A percentile compares a stretch with the other conserved stretches of the same genome.
phyloP scores from a whole-genome alignment of 345 rosid genomes.

The Arabidopsis arenosa region DNA sequence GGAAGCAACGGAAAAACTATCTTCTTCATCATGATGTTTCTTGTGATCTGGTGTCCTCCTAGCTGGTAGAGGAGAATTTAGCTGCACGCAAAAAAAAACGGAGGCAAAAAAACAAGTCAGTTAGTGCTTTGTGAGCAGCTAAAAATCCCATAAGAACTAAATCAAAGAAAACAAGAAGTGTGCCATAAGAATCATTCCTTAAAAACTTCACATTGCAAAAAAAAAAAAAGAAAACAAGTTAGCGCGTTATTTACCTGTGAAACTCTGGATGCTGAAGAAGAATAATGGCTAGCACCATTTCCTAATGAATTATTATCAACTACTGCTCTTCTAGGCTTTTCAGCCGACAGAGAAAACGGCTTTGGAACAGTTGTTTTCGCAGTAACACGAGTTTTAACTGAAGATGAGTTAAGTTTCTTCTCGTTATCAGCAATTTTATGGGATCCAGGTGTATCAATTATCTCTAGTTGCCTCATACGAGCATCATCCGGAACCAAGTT shows the following conservation, averaged over 20 bases:
- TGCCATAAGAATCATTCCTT: not conserved
- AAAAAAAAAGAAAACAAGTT: not conserved
- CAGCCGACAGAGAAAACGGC: slow-evolving; percentile 61
- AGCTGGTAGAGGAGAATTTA: slow-evolving; percentile 56
- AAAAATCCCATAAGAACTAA: not conserved
- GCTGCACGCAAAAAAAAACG: slow-evolving; percentile 52
- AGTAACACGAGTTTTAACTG: slow-evolving; percentile 45
- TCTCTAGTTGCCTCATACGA: slow-evolving; percentile 47
- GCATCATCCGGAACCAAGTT: slow-evolving; percentile 55
- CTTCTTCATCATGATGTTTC: slow-evolving; percentile 82
- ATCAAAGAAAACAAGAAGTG: not conserved
- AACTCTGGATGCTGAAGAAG: slow-evolving; percentile 55
- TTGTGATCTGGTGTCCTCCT: slow-evolving; percentile 55
- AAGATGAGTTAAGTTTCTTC: slow-evolving; percentile 48
- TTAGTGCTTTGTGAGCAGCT: too few species aligned
- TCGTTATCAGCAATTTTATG: not conserved
- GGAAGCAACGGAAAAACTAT: slow-evolving; percentile 79
- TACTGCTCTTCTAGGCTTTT: slow-evolving; percentile 48
- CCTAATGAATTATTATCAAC: slow-evolving; percentile 44
- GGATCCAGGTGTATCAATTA: slow-evolving; percentile 43
- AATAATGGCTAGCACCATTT: slow-evolving; percentile 46
- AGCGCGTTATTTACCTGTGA: slow-evolving; percentile 59
- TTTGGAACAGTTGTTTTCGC: slow-evolving; percentile 52
- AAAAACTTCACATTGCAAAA: not conserved
- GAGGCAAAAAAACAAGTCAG: not conserved